These are phyloP conservation scores for Aspergillus neoniger DNA, from an alignment of 2,329 filamentous ascomycete genomes.

Conservation along the genomic window DNA sequence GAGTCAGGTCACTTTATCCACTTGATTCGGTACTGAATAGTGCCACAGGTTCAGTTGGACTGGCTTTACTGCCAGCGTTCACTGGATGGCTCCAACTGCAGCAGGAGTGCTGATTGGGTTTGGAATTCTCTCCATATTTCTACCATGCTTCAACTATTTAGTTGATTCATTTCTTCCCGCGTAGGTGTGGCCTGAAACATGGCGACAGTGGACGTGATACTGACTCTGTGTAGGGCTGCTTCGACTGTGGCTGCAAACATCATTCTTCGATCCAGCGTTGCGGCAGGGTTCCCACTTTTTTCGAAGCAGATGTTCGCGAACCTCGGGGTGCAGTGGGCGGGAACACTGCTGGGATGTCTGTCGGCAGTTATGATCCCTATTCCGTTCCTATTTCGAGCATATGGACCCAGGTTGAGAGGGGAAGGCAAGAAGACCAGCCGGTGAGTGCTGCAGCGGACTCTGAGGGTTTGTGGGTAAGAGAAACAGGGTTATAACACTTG, in stretches of 20 bases:
- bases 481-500: too few species aligned
- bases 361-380: conserved; percentile 41
- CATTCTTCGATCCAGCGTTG: conserved; percentile 43
- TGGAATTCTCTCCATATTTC: conserved; percentile 59
- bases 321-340: conserved; percentile 43
- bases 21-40: too few species aligned
- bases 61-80: conserved; percentile 51
- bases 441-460: background rate
- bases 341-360: conserved; percentile 40
- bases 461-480: background rate
- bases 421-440: background rate
- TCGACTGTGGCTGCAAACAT: conserved; percentile 57
- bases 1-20: background rate
- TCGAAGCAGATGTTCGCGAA: conserved; percentile 41
- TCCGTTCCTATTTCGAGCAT: conserved; percentile 33
- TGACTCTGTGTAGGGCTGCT: conserved; percentile 40
- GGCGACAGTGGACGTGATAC: background rate
- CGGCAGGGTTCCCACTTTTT: conserved; percentile 41
- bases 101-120: conserved; percentile 57
- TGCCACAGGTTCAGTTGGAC: conserved; percentile 64
- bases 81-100: conserved; percentile 43
- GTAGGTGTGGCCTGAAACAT: conserved; percentile 25
- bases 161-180: conserved; percentile 60
- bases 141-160: conserved; percentile 60
- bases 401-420: conserved; percentile 30